A percentile compares a stretch with the other conserved stretches of the same genome.
phyloP scores from a whole-genome alignment of 441 rosid species.

The Biscutella laevigata region DNA sequence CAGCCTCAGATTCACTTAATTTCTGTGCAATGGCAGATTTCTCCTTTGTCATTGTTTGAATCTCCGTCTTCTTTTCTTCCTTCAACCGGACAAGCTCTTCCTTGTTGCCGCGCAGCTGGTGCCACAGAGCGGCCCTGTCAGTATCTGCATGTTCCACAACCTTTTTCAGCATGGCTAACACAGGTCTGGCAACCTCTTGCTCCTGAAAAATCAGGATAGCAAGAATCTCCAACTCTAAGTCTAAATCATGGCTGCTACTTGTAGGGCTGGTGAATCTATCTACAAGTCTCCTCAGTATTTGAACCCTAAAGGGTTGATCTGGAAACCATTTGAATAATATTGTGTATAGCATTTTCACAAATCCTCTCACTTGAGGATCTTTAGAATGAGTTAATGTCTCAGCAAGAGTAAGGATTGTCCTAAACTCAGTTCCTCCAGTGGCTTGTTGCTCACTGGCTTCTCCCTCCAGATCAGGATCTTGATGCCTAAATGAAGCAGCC shows the following conservation, averaged over 20 bases:
- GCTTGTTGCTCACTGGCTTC: slow-evolving; percentile 59
- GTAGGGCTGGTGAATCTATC: slow-evolving; percentile 68
- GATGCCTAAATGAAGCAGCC: slow-evolving; percentile 43
- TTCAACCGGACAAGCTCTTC: slow-evolving; percentile 66
- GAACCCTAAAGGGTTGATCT: slow-evolving; percentile 64
- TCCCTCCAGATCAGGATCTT: slow-evolving; percentile 52
- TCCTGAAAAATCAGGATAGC: slow-evolving; percentile 73
- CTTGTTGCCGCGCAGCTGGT: slow-evolving; percentile 73
- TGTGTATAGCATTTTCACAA: slow-evolving; percentile 77
- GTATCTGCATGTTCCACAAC: slow-evolving; percentile 91
- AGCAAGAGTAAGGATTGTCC: slow-evolving; percentile 79
- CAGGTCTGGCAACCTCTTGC: slow-evolving; percentile 66
- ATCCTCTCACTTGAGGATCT: slow-evolving; percentile 67
- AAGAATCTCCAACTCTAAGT: slow-evolving; percentile 77
- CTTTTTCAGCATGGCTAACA: slow-evolving; percentile 79
- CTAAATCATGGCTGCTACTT: slow-evolving; percentile 53
- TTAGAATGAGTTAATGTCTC: slow-evolving; percentile 78
- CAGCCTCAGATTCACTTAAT: slow-evolving; percentile 69
- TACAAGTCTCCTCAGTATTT: slow-evolving; percentile 84
- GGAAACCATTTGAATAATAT: slow-evolving; percentile 83
- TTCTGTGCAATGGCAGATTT: slow-evolving; percentile 55
- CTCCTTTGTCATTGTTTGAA: slow-evolving; percentile 55
- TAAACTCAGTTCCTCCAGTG: slow-evolving; percentile 62
- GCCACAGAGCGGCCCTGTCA: slow-evolving; percentile 95
- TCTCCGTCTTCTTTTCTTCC: slow-evolving; percentile 68